Conservation (phyloP, 2,329 filamentous ascomycete genomes). For the Xylariaceae sp. region DNA sequence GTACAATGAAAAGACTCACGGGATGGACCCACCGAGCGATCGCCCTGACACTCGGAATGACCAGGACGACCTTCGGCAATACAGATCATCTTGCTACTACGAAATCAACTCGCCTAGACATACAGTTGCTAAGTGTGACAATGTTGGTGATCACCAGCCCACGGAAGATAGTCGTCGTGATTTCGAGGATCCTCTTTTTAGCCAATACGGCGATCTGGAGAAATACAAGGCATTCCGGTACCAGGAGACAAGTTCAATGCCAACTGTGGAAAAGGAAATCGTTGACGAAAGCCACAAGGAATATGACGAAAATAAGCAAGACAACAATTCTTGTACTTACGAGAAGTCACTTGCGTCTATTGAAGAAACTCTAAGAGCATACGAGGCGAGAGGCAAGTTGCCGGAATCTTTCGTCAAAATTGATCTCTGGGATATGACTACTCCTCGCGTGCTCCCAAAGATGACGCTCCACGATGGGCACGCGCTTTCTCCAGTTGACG, state of each 20-base stretch:
- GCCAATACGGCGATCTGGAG: conserved; percentile 36
- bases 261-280: conserved; percentile 25
- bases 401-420: not conserved
- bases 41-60: not conserved
- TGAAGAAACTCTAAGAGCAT: too few relatives aligned
- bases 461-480: conserved; percentile 12
- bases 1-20: conserved; percentile 24
- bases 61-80: too few relatives aligned
- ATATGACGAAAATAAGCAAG: conserved; percentile 32
- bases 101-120: not conserved
- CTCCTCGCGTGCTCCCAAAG: conserved; percentile 8
- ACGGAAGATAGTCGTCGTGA: conserved; percentile 5
- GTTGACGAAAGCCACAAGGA: conserved; percentile 32
- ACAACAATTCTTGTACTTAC: not conserved
- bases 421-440: not conserved
- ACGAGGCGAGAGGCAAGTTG: too few relatives aligned
- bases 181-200: conserved; percentile 19
- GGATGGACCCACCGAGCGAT: conserved; percentile 11
- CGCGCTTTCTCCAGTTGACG: conserved; percentile 3
- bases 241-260: conserved; percentile 31
- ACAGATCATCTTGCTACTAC: too few relatives aligned
- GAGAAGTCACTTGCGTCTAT: too few relatives aligned
- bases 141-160: conserved; percentile 38
- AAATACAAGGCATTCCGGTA: conserved; percentile 34
- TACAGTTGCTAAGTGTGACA: conserved; percentile 30